Percentiles rank a stretch among this genome's conserved stretches.
Conservation (phyloP, 306 rosid species). For the Chamaecrista fasciculata region DNA sequence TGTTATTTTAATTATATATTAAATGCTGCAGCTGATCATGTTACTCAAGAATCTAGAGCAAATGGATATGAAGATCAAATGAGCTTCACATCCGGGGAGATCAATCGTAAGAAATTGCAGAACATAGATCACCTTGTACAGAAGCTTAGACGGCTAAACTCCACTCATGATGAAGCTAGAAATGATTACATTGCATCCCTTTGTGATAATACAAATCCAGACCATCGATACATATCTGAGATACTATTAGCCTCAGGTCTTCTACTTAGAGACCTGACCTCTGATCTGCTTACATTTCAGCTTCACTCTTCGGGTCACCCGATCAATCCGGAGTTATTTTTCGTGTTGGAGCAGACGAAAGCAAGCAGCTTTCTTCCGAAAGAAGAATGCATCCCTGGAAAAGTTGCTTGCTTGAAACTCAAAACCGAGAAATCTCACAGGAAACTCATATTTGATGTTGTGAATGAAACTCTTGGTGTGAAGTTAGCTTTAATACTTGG, state of each 20-base stretch:
- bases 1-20: constrained; percentile 12
- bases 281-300: constrained; percentile 55
- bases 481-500: constrained; percentile 37
- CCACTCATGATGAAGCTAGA: constrained; percentile 62
- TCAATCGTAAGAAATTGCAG: constrained; percentile 55
- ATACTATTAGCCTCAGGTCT: constrained; percentile 75
- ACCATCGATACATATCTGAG: constrained; percentile 68
- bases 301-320: constrained; percentile 67
- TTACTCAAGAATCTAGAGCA: constrained; percentile 39
- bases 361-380: constrained; percentile 47
- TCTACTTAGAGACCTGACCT: constrained; percentile 56
- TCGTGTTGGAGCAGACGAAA: constrained; percentile 73
- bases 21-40: constrained; percentile 35
- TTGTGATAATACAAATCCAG: constrained; percentile 66
- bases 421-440: constrained; percentile 50
- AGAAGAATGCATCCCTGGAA: constrained; percentile 36
- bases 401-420: constrained; percentile 32
- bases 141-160: constrained; percentile 65
- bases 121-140: constrained; percentile 64
- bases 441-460: constrained; percentile 65
- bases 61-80: constrained; percentile 41
- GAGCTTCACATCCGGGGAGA: constrained; percentile 47
- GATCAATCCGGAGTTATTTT: constrained; percentile 69
- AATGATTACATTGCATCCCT: constrained; percentile 69
- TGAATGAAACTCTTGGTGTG: constrained; percentile 57